Evolutionary conservation across 2,329 filamentous ascomycete genomes (phyloP), one percentile per base, ranked within the genome.

Genomic region (Ophiostoma populinum): DNA sequence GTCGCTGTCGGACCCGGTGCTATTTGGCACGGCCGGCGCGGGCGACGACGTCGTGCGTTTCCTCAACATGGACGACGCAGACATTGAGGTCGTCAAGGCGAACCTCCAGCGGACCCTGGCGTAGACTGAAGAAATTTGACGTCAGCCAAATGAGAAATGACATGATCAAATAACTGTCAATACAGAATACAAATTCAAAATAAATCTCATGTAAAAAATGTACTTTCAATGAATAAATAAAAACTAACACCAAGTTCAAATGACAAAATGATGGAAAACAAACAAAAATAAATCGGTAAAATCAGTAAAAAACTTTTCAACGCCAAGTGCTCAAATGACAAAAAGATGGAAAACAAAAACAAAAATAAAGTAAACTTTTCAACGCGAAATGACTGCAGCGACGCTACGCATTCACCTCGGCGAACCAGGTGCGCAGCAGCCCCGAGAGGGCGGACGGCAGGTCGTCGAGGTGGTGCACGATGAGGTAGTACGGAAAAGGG

Each of bases 401-500:
- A 12, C 9, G 7, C 11, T 17, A 52, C n/a, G 60, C 52, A 45
- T 66, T 65, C 9, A 77, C 70, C 55, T 77, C 72, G 1, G 80
- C 76, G 64, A 99, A 94, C 92, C 92, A 98, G 45, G 92, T 92
- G 57, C 87, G 78, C 59, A 99, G 58, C 45, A 93, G 68, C 19
- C 80, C 80, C 11, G 85, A 81, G 55, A 99, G 56, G 28, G 94
- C 86, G 22, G 73, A 75, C 5, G 92, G 90, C 49, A 99, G 63
- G 56, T 98, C 90, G 49, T 79, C 75, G 32, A 98, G 75, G 58
- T 95, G 75, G 45, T 87, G 75, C 39, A 98, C 90, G 46, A 98
- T 82, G 37, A 98, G 60, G 53, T 95, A 99, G 60, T 94, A 98
- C 53, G 80, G 75, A 59, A 99, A 99, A 0, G 92, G 90, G 55